Evolutionary conservation across 1,139 yeast genomes (phyloP), one percentile per base, ranked within the genome.

Genomic region (Debaryomyces psychrophilus): DNA sequence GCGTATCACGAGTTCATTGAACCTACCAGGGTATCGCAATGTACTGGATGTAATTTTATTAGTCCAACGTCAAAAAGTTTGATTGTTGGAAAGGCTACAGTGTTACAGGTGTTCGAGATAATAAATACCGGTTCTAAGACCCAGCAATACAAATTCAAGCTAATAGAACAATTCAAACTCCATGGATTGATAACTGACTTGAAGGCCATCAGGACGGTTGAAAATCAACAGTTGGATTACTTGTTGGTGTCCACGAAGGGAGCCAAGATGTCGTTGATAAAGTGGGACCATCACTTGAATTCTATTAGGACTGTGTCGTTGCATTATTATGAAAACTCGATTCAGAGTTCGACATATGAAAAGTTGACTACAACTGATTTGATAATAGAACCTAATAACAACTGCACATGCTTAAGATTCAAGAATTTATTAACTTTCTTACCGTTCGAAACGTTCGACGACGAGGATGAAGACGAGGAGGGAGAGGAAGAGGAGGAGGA

Each of bases 311-410:
- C 97, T 0, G 77, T 83, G 3, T 88, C 97, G 43, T 72, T 93
- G 46, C 99, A 93, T 65, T 90, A 81, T 62, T 93, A 92, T 64
- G 98, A 92, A 59, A 80, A 82, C 45, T 80, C 83, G 37, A 75
- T 87, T 46, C 79, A 69, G 55, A 76, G 71, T 46, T 62, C 73
- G 47, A 81, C 82, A 35, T 73, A 72, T 49, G 81, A 76, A 60
- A 76, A 67, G 49, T 65, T 75, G 44, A 60, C 71, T 5, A 61
- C 71, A 5, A 69, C 90, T 0, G 69, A 71, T 18, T 71, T 89
- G 53, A 67, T 83, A 26, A 72, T 85, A 0, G 97, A 90, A 49
- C 92, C 96, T 1, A 67, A 67, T 44, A 72, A 75, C 34, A 69
- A 81, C 12, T 83, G 90, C 50, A 71, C 87, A 1, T 73, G 92